Base-by-base conservation (phyloP, 257 asterid genomes). In the Capsicum rhomboideum region DNA sequence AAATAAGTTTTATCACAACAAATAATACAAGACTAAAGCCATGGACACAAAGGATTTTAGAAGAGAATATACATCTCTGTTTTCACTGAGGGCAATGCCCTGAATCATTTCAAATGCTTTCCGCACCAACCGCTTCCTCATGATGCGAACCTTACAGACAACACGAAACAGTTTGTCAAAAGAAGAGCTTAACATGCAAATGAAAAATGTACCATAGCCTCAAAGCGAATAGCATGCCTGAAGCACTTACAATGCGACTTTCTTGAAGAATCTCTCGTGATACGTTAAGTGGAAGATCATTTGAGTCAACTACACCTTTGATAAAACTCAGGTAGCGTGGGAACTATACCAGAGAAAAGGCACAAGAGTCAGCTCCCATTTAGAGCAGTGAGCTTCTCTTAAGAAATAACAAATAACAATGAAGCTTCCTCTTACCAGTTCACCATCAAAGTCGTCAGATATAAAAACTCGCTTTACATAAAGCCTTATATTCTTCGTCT, bases 231-330 rank as follows among this genome's bases (percentile, higher is more conserved):
- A 8, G 23, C 49, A 75, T 50, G 81, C 58, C 26, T 14, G 26
- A 50, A 50, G 81, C 82, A 90, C 99, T 95, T 91, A 97, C 99
- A 85, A 95, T 93, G 78, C 99, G 97, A 72, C 98, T 95, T 93
- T 97, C 98, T 93, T 95, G 99, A 85, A 97, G 98, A 78, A 95
- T 97, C 90, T 97, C 99, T 54, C 99, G 96, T 1, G 99, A 97
- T 87, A 97, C 99, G 84, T 97, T 97, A 84, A 97, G 88, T 18
- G 99, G 99, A 85, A 97, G 99, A 87, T 97, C 99, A 88, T 93
- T 93, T 3, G 99, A 97, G 91, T 97, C 99, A 40, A 97, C 99
- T 59, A 97, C 96, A 87, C 99, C 99, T 90, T 95, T 97, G 83
- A 97, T 84, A 88, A 97, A 97, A 93, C 99, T 95, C 85, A 97